A percentile compares a stretch with the other conserved stretches of the same genome.
Evolutionary conservation across 2,329 filamentous ascomycete species (phyloP).

Genomic region (Stemphylium vesicarium): DNA sequence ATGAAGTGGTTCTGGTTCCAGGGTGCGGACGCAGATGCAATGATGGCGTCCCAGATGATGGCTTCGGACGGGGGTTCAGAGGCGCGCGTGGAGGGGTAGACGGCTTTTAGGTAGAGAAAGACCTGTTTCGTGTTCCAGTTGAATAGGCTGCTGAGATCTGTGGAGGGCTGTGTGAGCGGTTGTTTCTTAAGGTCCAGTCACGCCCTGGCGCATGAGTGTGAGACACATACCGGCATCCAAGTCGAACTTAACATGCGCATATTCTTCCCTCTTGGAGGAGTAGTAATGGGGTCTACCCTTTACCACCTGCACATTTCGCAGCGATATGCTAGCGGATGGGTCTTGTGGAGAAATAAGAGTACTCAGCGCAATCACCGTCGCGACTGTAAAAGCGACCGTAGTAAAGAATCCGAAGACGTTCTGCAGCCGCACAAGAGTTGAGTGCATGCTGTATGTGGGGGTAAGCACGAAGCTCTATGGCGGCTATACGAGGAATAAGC

Average conservation of each 20-base stretch:
- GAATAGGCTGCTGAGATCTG: slow-evolving; percentile 88
- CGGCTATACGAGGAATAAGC: background rate
- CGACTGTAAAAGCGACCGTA: slow-evolving; percentile 84
- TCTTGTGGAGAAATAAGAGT: slow-evolving; percentile 74
- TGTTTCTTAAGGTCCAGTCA: background rate
- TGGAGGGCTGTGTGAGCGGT: background rate
- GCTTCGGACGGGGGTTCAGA: slow-evolving; percentile 62
- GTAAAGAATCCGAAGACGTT: slow-evolving; percentile 99
- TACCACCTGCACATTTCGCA: slow-evolving; percentile 84
- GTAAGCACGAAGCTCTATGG: slow-evolving; percentile 1
- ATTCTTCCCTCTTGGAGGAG: slow-evolving; percentile 89
- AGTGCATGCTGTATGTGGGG: slow-evolving; percentile 70
- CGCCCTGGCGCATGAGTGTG: background rate
- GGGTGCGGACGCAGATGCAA: slow-evolving; percentile 72
- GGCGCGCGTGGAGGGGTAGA: slow-evolving; percentile 60
- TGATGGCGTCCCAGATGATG: slow-evolving; percentile 96
- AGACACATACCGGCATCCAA: slow-evolving; percentile 70
- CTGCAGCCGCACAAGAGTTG: slow-evolving; percentile 81
- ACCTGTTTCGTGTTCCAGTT: slow-evolving; percentile 99
- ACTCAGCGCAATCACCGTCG: slow-evolving; percentile 78
- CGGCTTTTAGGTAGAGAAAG: slow-evolving; percentile 93
- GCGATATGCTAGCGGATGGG: slow-evolving; percentile 68
- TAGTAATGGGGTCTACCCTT: slow-evolving; percentile 97
- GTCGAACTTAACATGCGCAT: slow-evolving; percentile 92
- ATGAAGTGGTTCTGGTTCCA: slow-evolving; percentile 59